Conservation (phyloP, 225 moss, liverwort and hornwort species). For the Neckera pumila region DNA sequence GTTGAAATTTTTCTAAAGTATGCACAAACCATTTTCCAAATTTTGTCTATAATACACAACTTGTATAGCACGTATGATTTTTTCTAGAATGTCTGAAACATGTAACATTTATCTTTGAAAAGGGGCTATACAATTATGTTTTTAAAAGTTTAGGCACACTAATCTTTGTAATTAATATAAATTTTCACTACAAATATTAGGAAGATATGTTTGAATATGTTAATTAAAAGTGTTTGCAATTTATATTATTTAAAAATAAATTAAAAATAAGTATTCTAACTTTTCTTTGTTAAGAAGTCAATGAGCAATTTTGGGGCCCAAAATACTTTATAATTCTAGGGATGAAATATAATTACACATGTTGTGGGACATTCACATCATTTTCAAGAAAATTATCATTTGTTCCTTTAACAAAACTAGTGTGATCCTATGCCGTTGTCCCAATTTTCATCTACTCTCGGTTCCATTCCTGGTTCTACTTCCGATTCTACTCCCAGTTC, state of each 20-base stretch:
- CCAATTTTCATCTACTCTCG: too few relatives aligned
- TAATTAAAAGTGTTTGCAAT: too few relatives aligned
- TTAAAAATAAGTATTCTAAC: too few relatives aligned
- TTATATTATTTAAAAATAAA: too few relatives aligned
- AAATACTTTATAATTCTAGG: not conserved
- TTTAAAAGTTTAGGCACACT: not conserved
- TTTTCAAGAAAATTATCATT: not conserved
- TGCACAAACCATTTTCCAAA: not conserved
- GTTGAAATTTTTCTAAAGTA: not conserved
- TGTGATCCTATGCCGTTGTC: too few relatives aligned
- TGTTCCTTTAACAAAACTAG: too few relatives aligned
- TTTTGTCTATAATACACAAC: not conserved
- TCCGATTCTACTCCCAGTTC: too few relatives aligned
- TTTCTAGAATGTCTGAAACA: not conserved
- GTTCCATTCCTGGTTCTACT: too few relatives aligned
- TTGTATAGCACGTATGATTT: not conserved
- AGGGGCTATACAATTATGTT: not conserved
- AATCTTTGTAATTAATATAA: not conserved
- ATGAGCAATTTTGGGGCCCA: not conserved
- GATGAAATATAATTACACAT: not conserved
- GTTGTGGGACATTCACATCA: fast-evolving
- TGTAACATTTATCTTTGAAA: not conserved
- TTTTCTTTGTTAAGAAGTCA: too few relatives aligned
- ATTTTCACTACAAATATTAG: not conserved
- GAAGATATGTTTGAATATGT: too few relatives aligned